Base-by-base conservation (phyloP, 1,139 yeast species). In the Debaryomyces nepalensis region DNA sequence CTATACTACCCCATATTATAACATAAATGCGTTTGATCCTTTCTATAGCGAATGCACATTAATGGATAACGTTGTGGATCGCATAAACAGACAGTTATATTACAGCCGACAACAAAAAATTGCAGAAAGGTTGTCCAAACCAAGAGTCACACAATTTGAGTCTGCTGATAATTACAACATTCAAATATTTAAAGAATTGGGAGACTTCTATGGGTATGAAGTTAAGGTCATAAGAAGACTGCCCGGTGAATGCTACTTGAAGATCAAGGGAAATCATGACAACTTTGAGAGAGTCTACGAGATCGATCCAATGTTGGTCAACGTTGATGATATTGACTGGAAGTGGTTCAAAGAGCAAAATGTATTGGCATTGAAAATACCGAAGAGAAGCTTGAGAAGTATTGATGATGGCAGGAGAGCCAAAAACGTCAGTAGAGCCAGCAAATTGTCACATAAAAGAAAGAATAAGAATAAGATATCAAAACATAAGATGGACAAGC, bases 301-400 rank as follows among this genome's bases (percentile, higher is more conserved):
- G 41, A 68, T 73, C 46, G 59, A 61, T 44, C 51, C 63, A 22
- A 52, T 62, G 12, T 69, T 64, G 39, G 63, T 72, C 29, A 72
- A 68, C 30, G 53, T 69, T 22, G 42, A 55, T 3, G 54, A 61
- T 11, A 68, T 71, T 38, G 64, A 67, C 51, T 70, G 75, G 70
- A 68, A 68, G 49, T 62, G 64, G 55, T 60, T 54, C 43, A 54
- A 55, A 42, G 47, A 57, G 14, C 61, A 64, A 22, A 68, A 67
- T 39, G 61, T 66, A 7, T 66, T 73, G 55, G 66, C 69, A n/a
- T 64, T 73, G 50, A 68, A 59, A 40, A 63, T 73, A 26, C 77
- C 77, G 10, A 73, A 72, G 57, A 57, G 55, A 44, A 45, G 41
- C 12, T 33, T 27, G 20, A 44, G 35, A 21, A 16, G 18, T 26